Conservation (phyloP, 208 protist species). For the Porcisia hertigi region DNA sequence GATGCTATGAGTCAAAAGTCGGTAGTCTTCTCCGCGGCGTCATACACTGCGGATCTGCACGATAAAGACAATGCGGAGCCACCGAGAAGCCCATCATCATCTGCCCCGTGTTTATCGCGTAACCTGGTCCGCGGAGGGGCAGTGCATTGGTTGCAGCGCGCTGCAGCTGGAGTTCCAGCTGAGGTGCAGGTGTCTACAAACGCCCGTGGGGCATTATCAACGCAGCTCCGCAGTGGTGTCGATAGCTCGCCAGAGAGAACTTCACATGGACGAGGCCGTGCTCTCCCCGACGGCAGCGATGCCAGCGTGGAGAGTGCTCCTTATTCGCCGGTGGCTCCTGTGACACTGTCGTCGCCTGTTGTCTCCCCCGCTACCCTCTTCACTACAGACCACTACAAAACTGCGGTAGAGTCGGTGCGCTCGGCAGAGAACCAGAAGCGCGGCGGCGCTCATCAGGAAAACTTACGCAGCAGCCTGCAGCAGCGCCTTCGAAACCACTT, state of each 20-base stretch:
- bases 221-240: not conserved
- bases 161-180: not conserved
- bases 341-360: constrained; percentile 12
- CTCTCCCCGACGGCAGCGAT: constrained; percentile 4
- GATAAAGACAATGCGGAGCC: constrained; percentile 19
- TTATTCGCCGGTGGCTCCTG: not conserved
- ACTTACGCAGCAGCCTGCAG: constrained; percentile 42
- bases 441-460: constrained; percentile 21
- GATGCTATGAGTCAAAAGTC: not conserved
- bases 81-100: not conserved
- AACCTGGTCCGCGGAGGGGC: not conserved
- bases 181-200: not conserved
- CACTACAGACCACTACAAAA: constrained; percentile 31
- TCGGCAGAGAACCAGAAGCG: constrained; percentile 25
- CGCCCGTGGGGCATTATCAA: too few species aligned
- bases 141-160: not conserved
- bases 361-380: constrained; percentile 26
- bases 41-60: constrained; percentile 15
- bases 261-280: not conserved
- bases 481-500: constrained; percentile 63
- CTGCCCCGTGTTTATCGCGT: not conserved
- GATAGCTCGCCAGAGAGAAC: not conserved
- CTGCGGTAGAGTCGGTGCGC: constrained; percentile 30
- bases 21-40: not conserved
- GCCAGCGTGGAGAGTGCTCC: not conserved